Percentiles rank a stretch among this genome's conserved stretches.
phyloP scores from a whole-genome alignment of 768 basidiomycete genomes.

The Kwoniella mangroviensis region DNA sequence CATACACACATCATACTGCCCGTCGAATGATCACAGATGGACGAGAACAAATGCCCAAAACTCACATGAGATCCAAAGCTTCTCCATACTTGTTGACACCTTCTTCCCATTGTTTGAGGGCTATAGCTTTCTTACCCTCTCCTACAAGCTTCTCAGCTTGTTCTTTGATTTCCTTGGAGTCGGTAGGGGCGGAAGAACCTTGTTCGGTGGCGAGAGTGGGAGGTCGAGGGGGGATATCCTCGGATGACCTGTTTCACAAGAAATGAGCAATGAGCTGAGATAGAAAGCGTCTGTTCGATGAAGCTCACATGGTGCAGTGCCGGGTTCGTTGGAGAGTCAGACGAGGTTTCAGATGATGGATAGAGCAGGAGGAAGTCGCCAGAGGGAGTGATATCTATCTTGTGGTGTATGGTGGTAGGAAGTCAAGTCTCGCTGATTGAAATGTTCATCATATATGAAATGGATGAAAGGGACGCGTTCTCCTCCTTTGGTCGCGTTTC shows the following conservation, averaged over 20 bases:
- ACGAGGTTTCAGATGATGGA: too few relatives aligned
- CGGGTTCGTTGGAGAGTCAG: too few relatives aligned
- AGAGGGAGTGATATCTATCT: too few relatives aligned
- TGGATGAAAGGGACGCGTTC: neutral
- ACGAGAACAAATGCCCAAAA: conserved; percentile 2
- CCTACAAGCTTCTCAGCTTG: conserved; percentile 47
- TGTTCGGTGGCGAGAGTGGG: neutral
- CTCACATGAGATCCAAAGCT: conserved; percentile 54
- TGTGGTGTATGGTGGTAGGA: neutral
- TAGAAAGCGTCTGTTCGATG: too few relatives aligned
- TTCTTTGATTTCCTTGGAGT: conserved; percentile 14
- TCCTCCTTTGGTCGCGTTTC: conserved; percentile 7
- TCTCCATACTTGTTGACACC: conserved; percentile 55
- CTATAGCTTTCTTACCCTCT: conserved; percentile 56
- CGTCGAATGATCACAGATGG: neutral
- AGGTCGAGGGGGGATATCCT: conserved; percentile 1
- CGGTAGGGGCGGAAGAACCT: neutral
- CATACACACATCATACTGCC: neutral
- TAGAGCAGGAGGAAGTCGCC: too few relatives aligned
- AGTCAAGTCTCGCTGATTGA: neutral
- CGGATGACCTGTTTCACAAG: conserved; percentile 9
- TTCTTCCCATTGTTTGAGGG: conserved; percentile 55
- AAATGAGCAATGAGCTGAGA: neutral
- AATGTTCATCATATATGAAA: neutral
- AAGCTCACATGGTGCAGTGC: too few relatives aligned